Base-by-base conservation (phyloP, 306 rosid species). In the Aeschynomene evenia region DNA sequence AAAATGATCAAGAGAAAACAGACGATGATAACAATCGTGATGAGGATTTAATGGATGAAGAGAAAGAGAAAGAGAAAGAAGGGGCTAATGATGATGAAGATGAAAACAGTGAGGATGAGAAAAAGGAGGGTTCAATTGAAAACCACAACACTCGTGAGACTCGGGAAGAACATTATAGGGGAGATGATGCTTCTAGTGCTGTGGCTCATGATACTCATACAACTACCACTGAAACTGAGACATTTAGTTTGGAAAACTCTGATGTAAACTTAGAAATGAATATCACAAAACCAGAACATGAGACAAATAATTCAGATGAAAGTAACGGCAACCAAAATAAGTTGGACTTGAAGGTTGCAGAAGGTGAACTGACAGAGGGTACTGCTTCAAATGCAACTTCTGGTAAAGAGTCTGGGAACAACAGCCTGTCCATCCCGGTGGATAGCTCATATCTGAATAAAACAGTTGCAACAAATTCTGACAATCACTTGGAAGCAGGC, bases 141-240 rank as follows among this genome's bases (percentile, higher is more conserved):
- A 74, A 72, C 57, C 82, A 80, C 29, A 70, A 70, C 63, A 79
- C 81, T 72, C 99, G 83, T 24, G 97, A 87, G 78, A 97, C 99
- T 34, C 81, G 99, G 19, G 99, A 94, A 91, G 95, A 91, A 73
- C 55, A 88, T 69, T 94, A 94, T 79, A 94, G 83, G 79, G 97
- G 84, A 0, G 99, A 94, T 62, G 99, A 94, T 80, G 99, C 97
- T 26, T 94, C 99, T 68, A 94, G 99, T 80, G 99, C 96, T 72
- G 99, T 94, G 61, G 48, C 96, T 70, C 99, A 94, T 51, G 92
- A 90, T 66, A 56, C 84, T 63, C 85, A 79, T 20, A 73, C 77
- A 58, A 68, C 76, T 54, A 76, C 77, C 80, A 68, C 65, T 33
- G 94, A 81, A 81, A 53, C 58, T n/a, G 74, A 73, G 68, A 36